Evolutionary conservation across 805 yeast species (phyloP), one percentile per base, ranked within the genome.

Genomic region (Hanseniaspora nectarophila): DNA sequence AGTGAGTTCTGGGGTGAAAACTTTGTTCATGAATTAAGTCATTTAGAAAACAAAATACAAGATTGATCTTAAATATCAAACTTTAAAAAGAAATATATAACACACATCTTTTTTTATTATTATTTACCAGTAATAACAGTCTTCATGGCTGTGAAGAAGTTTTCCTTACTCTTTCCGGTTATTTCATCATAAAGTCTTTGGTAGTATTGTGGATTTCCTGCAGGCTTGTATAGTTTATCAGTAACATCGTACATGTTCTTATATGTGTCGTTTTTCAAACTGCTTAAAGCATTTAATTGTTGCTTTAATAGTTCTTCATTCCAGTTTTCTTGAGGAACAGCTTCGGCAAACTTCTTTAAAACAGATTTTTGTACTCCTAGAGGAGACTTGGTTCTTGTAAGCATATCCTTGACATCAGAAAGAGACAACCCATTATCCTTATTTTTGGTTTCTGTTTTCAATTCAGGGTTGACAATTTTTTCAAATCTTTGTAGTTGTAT

Each of bases 1-100:
- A 85, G 96, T 28, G 87, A 86, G 10, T 92, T 79, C 65, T 92
- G 99, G 99, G 97, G 97, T 50, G 95, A 88, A 66, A 85, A 81
- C 60, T 92, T 92, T 67, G 97, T 92, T 39, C 80, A 81, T 60
- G 99, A 92, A 66, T 70, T 92, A 61, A 73, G 68, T 58, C 78
- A 75, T 59, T 57, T 69, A 42, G 64, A 60, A 3, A 60, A 60
- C 24, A 53, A 49, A 31, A 53, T 53, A 18, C 45, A 53, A 37
- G 52, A 47, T 38, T 46, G 38, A 43, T 18, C 43, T 34, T n/a
- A n/a, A n/a, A n/a, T n/a, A n/a, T n/a, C n/a, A n/a, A n/a, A n/a
- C n/a, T n/a, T n/a, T n/a, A n/a, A n/a, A n/a, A n/a, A n/a, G n/a
- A n/a, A n/a, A n/a, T n/a, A n/a, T n/a, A n/a, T n/a, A n/a, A n/a